Percentiles rank a stretch among this genome's conserved stretches.
Evolutionary conservation across 306 rosid species (phyloP).

Genomic region (Purshia tridentata): DNA sequence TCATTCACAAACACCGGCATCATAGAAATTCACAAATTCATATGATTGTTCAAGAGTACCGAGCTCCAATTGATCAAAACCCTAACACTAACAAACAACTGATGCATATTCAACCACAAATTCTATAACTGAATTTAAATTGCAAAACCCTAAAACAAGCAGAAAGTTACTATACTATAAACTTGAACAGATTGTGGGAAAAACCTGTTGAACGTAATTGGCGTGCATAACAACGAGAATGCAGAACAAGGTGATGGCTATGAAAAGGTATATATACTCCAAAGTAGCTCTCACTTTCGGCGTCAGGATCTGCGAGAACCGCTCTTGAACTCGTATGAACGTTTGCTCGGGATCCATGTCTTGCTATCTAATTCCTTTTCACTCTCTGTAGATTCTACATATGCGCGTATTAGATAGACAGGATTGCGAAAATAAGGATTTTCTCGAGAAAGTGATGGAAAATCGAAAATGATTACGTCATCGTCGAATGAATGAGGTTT

Average conservation of each 20-base stretch:
- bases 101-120: neutral
- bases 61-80: neutral
- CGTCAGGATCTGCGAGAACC: slow-evolving; percentile 86
- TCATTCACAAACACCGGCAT: too few species aligned
- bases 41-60: neutral
- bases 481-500: neutral
- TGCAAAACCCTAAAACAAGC: slow-evolving; percentile 36
- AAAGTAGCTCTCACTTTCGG: slow-evolving; percentile 82
- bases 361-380: neutral
- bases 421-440: neutral
- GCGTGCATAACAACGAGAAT: slow-evolving; percentile 99
- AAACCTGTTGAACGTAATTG: slow-evolving; percentile 95
- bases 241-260: slow-evolving; percentile 87
- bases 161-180: neutral
- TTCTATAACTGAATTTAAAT: neutral
- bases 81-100: neutral
- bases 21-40: neutral
- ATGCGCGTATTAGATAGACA: too few species aligned
- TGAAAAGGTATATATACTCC: slow-evolving; percentile 74
- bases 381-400: neutral
- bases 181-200: neutral
- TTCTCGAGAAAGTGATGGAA: slow-evolving; percentile 36
- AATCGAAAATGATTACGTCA: neutral
- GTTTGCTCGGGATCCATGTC: slow-evolving; percentile 98
- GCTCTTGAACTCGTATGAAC: slow-evolving; percentile 91